Conservation (phyloP, 2,329 filamentous ascomycete genomes). For the Elsinoe fawcettii region DNA sequence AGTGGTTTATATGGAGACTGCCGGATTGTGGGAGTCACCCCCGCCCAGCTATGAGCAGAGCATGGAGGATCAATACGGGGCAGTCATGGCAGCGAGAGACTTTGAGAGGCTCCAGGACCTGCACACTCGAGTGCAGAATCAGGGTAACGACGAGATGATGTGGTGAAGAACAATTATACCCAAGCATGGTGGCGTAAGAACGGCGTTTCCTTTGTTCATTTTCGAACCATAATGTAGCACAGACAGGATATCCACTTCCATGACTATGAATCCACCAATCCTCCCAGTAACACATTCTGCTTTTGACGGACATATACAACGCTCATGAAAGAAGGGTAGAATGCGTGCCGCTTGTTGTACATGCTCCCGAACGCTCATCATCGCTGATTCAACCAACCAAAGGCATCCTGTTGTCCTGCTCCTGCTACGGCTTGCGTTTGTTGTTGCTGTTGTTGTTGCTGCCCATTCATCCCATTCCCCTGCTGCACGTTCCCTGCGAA, state of each 20-base stretch:
- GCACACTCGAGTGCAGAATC: constrained; percentile 22
- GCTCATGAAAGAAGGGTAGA: not conserved
- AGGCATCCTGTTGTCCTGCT: constrained; percentile 9
- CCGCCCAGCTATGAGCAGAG: constrained; percentile 28
- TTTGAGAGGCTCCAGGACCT: constrained; percentile 45
- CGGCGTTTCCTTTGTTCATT: not conserved
- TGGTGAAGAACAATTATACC: constrained; percentile 9
- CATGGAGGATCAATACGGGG: constrained; percentile 64
- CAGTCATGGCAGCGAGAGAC: constrained; percentile 48
- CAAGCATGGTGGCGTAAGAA: not conserved
- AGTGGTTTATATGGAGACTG: not conserved
- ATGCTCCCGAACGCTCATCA: not conserved
- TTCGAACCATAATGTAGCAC: too few species aligned
- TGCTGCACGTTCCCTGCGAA: constrained; percentile 19
- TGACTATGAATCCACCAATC: not conserved
- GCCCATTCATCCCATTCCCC: not conserved
- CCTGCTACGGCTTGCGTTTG: not conserved
- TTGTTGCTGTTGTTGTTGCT: not conserved
- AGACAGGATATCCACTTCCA: not conserved
- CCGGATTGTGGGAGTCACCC: constrained; percentile 6
- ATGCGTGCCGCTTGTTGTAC: not conserved
- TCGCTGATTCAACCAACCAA: constrained; percentile 3
- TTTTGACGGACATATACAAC: not conserved
- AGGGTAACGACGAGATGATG: constrained; percentile 19
- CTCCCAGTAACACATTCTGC: not conserved